Percentiles rank a stretch among this genome's conserved stretches.
phyloP scores from a whole-genome alignment of 768 basidiomycete species.

The Grammothele lineata region DNA sequence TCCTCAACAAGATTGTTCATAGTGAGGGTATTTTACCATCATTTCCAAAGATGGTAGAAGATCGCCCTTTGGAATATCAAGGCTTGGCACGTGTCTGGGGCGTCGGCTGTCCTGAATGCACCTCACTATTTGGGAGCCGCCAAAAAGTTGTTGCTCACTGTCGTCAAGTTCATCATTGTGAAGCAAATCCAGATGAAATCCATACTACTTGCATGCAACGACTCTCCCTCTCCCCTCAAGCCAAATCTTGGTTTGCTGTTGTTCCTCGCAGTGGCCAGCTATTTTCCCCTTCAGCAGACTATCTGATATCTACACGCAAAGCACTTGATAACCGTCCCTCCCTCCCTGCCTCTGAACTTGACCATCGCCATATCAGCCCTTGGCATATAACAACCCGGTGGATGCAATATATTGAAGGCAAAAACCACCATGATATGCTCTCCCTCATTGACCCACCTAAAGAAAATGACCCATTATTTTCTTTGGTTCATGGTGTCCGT shows the following conservation, averaged over 20 bases:
- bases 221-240: neutral
- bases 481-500: neutral
- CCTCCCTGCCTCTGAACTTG: neutral
- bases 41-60: neutral
- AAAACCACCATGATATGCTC: neutral
- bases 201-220: neutral
- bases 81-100: no score
- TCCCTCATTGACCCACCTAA: neutral
- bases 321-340: neutral
- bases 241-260: neutral
- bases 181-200: neutral
- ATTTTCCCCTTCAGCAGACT: neutral
- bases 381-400: slow-evolving; percentile 4
- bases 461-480: slow-evolving; percentile 1
- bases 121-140: neutral
- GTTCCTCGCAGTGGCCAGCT: neutral
- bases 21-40: neutral
- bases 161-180: neutral
- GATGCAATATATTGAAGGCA: neutral
- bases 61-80: neutral
- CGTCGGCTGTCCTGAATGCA: slow-evolving; percentile 1
- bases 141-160: slow-evolving; percentile 1
- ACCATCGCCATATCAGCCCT: slow-evolving; percentile 6
- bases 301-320: neutral
- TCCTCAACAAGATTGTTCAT: neutral